phyloP scores from a whole-genome alignment of 1,284 basidiomycete species.

The Sphaerobolus stellatus region DNA sequence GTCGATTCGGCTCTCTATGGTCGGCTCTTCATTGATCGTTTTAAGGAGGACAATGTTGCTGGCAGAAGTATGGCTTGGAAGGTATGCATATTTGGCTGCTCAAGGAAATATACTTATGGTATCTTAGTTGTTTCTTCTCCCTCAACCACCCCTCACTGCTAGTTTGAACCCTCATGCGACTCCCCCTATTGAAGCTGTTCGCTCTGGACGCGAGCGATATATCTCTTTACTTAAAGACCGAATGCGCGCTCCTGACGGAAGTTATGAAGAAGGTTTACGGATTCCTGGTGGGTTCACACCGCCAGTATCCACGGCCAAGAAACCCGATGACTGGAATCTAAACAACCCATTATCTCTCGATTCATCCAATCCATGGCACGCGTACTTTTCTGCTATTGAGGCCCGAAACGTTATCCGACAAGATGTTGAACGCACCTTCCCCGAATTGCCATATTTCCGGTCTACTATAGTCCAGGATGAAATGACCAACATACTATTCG shows the following conservation, averaged over 20 bases:
- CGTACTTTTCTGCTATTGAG: constrained; percentile 87
- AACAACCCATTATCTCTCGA: constrained; percentile 63
- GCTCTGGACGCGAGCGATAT: constrained; percentile 16
- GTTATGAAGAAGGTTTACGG: constrained; percentile 65
- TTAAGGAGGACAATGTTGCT: constrained; percentile 45
- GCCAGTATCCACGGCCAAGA: constrained; percentile 33
- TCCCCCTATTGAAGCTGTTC: constrained; percentile 14
- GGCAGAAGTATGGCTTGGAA: constrained; percentile 81
- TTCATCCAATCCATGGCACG: constrained; percentile 77
- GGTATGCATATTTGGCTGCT: constrained; percentile 37
- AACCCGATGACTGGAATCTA: constrained; percentile 44
- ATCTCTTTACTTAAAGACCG: constrained; percentile 43
- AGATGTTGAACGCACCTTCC: constrained; percentile 95
- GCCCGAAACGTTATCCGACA: constrained; percentile 83
- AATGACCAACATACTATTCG: constrained; percentile 81
- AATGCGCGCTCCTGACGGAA: constrained; percentile 76
- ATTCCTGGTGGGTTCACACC: constrained; percentile 43
- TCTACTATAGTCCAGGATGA: constrained; percentile 70
- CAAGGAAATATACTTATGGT: background rate
- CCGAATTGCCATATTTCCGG: constrained; percentile 87
- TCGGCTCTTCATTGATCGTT: constrained; percentile 47
- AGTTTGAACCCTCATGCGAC: constrained; percentile 9
- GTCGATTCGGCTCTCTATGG: constrained; percentile 63
- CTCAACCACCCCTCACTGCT: constrained; percentile 7
- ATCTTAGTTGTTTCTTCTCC: constrained; percentile 6